phyloP scores from a whole-genome alignment of 1,284 basidiomycete species.

The Moesziomyces antarcticus region DNA sequence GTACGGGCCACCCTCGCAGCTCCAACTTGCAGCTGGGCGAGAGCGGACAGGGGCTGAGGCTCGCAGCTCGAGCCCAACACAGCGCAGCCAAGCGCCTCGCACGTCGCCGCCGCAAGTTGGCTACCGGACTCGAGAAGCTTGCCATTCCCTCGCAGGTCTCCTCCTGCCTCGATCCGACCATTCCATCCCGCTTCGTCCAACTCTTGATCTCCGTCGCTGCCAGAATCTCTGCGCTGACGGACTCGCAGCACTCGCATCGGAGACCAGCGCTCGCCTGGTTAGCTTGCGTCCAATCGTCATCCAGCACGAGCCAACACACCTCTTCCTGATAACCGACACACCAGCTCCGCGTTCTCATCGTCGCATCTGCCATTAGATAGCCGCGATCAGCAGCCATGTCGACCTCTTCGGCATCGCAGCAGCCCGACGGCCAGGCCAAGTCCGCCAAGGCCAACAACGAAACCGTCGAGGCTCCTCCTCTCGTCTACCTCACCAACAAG shows the following conservation, averaged over 20 bases:
- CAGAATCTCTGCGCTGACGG: not conserved
- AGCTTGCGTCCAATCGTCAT: too few relatives aligned
- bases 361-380: too few relatives aligned
- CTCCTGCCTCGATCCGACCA: not conserved
- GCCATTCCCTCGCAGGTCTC: not conserved
- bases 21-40: not conserved
- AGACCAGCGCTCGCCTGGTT: too few relatives aligned
- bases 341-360: not conserved
- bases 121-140: conserved; percentile 4
- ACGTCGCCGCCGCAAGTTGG: not conserved
- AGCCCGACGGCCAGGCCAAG: conserved; percentile 9
- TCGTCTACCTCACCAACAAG: conserved; percentile 84
- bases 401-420: conserved; percentile 4
- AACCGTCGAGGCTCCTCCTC: conserved; percentile 69
- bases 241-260: not conserved
- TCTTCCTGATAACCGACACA: not conserved
- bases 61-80: not conserved
- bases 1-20: conserved; percentile 31
- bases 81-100: not conserved
- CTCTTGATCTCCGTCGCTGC: not conserved
- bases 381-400: not conserved
- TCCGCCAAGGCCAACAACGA: conserved; percentile 19
- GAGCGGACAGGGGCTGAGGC: conserved; percentile 1
- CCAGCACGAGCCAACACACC: not conserved
- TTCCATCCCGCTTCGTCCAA: not conserved